Evolutionary conservation across 441 rosid genomes (phyloP).

Genomic region (Bocquillonia castaneifolia): DNA sequence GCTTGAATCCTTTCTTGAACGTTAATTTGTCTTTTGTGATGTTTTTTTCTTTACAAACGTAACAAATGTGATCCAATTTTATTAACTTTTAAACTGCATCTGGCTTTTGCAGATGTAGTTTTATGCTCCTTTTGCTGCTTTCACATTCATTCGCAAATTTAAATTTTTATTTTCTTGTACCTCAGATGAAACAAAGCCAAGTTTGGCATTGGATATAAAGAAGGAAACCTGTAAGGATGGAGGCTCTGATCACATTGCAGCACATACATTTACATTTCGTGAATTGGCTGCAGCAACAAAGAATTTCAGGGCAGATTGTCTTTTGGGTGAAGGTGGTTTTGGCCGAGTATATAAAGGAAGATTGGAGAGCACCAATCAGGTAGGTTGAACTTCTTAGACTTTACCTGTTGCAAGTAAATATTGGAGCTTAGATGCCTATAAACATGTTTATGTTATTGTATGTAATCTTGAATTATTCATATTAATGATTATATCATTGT

Average conservation of each 20-base stretch:
- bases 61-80: neutral
- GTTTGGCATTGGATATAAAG: slow-evolving; percentile 27
- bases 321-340: slow-evolving; percentile 67
- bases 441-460: neutral
- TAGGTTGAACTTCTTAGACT: slow-evolving; percentile 26
- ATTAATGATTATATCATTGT: neutral
- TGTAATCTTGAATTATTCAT: neutral
- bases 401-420: neutral
- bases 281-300: slow-evolving; percentile 62
- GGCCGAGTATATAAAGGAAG: slow-evolving; percentile 66
- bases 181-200: slow-evolving; percentile 40
- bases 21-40: slow-evolving; percentile 7
- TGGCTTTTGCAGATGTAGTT: slow-evolving; percentile 5
- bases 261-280: slow-evolving; percentile 57
- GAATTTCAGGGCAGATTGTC: slow-evolving; percentile 65
- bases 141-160: neutral
- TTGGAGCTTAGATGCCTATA: neutral
- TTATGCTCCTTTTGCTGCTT: neutral
- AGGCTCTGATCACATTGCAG: slow-evolving; percentile 49
- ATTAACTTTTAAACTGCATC: neutral
- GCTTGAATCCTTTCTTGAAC: neutral
- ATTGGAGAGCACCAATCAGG: slow-evolving; percentile 56
- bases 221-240: slow-evolving; percentile 43
- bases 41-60: slow-evolving; percentile 8
- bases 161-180: slow-evolving; percentile 14